Base-by-base conservation (phyloP, 805 yeast genomes). In the Metschnikowia gruessii region DNA sequence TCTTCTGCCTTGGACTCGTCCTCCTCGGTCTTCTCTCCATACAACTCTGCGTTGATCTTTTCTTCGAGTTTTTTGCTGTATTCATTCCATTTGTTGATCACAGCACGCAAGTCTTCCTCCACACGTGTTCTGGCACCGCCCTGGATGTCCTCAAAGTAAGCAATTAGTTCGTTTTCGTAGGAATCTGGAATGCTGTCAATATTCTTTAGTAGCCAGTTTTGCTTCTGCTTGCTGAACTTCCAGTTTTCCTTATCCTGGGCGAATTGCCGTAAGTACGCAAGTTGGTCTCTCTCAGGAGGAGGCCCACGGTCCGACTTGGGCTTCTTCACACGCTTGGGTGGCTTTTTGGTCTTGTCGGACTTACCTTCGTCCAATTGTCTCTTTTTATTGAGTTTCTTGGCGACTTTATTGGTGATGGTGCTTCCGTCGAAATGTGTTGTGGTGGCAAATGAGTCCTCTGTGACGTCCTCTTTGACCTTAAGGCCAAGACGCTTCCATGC, bases 151-250 rank as follows among this genome's bases (percentile, higher is more conserved):
- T 66, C 72, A 16, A 85, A 60, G 56, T 87, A 87, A 5, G 58
- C 60, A 12, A 69, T 50, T 47, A 87, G 62, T 22, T 79, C 76
- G 1, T 60, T 64, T 42, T 76, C 80, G 58, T 84, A 86, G 9
- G 70, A 66, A 0, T 66, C 68, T 2, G 82, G 85, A 18, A 83
- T 79, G 19, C 55, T 51, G 41, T 67, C 72, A 28, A 85, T 64
- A 60, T 87, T 81, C 58, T 81, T 82, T 52, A 87, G 66, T 36
- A 87, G 74, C 95, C 95, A 87, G 60, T 87, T 87, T 64, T 87
- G 95, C 53, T 87, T 87, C 69, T 83, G 91, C 58, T 87, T 87
- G 48, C 89, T 83, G 63, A 87, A 87, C 69, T 87, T 87, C 95
- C 95, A 87, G 48, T 75, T 72, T 0, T 67, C 79, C 49, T 64